Conservation (phyloP, 2,329 filamentous ascomycete genomes). For the Apiospora malaysiana region DNA sequence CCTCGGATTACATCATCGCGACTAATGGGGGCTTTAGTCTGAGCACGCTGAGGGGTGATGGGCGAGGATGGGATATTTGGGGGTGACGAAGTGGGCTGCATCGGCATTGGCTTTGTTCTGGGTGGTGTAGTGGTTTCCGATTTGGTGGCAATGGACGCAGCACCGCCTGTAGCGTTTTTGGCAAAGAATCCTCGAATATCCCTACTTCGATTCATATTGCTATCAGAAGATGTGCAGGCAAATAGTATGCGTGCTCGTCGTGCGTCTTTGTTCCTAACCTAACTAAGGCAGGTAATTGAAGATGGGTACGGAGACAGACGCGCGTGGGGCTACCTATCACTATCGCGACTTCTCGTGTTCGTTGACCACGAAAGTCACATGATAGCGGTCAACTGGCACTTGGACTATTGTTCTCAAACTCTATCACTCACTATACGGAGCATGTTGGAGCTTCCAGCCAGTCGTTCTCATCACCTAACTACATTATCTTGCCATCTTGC, state of each 20-base stretch:
- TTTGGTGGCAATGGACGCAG: conserved; percentile 27
- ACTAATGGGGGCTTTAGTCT: conserved; percentile 39
- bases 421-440: background rate
- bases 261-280: conserved; percentile 11
- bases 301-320: background rate
- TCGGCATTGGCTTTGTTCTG: conserved; percentile 18
- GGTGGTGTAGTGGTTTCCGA: conserved; percentile 28
- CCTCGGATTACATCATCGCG: conserved; percentile 67
- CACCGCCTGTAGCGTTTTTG: conserved; percentile 25
- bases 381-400: background rate
- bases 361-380: conserved; percentile 13
- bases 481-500: background rate
- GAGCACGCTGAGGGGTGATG: conserved; percentile 35
- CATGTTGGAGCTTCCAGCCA: too few relatives aligned
- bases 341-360: conserved; percentile 18
- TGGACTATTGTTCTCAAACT: background rate
- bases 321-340: conserved; percentile 3
- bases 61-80: conserved; percentile 35
- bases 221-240: background rate
- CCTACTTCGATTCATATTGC: conserved; percentile 32
- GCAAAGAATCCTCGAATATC: conserved; percentile 42
- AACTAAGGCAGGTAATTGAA: background rate
- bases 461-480: too few relatives aligned
- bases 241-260: background rate
- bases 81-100: conserved; percentile 12